phyloP scores from a whole-genome alignment of 202 grass and related monocot species.

The Miscanthus sacchariflorus region DNA sequence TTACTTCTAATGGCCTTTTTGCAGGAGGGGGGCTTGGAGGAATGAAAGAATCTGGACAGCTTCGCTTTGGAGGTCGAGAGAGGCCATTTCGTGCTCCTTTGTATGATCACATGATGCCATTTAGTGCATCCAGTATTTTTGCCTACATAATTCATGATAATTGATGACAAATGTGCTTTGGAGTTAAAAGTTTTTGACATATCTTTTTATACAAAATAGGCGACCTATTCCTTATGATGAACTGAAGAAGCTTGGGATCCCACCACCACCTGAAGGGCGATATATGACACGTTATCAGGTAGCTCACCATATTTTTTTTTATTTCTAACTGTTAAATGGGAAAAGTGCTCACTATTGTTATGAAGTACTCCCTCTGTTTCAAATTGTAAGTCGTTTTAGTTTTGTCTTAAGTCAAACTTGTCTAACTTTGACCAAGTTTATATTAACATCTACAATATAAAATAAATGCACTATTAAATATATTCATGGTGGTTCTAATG shows the following conservation, averaged over 20 bases:
- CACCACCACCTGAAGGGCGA: slow-evolving; percentile 77
- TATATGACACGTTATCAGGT: slow-evolving; percentile 93
- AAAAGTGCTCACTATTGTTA: neutral
- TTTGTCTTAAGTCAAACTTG: neutral
- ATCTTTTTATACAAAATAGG: slow-evolving; percentile 47
- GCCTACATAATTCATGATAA: neutral
- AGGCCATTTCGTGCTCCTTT: slow-evolving; percentile 97
- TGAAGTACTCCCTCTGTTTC: neutral
- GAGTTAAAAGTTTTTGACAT: slow-evolving; percentile 22
- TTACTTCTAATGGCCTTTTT: neutral
- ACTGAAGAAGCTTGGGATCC: slow-evolving; percentile 88
- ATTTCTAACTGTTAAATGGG: neutral
- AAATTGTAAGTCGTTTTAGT: neutral
- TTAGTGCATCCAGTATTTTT: slow-evolving; percentile 13
- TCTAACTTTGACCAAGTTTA: neutral
- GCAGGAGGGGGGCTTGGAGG: slow-evolving; percentile 93
- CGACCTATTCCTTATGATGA: slow-evolving; percentile 86
- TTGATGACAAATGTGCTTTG: neutral
- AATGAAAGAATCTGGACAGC: slow-evolving; percentile 97
- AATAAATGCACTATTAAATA: neutral
- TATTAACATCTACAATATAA: neutral
- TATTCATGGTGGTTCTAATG: neutral
- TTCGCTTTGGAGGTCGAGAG: slow-evolving; percentile 96
- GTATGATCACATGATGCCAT: slow-evolving; percentile 58
- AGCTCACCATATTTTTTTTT: neutral